A percentile compares a stretch with the other conserved stretches of the same genome.
These are phyloP conservation scores for Pleurotus salmoneostramineus DNA, from an alignment of 768 basidiomycete genomes.

Conservation along the genomic window DNA sequence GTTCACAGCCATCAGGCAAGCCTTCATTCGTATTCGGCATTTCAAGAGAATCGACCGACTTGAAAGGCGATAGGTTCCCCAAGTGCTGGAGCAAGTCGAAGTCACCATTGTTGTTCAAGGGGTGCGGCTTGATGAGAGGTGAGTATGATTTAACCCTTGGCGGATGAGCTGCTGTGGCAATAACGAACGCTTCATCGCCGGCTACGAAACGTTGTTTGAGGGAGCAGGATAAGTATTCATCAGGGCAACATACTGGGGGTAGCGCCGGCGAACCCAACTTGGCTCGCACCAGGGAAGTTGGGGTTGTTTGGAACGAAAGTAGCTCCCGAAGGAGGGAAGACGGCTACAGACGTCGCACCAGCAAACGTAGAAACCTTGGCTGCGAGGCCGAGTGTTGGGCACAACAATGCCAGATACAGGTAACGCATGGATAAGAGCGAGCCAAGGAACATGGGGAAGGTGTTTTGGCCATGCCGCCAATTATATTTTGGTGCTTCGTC, in stretches of 20 bases:
- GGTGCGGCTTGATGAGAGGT: slow-evolving; percentile 36
- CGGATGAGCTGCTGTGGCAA: slow-evolving; percentile 37
- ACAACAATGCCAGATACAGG: neutral
- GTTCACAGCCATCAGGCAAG: slow-evolving; percentile 41
- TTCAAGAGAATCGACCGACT: slow-evolving; percentile 49
- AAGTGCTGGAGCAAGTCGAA: slow-evolving; percentile 44
- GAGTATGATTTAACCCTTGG: slow-evolving; percentile 31
- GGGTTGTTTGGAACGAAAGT: slow-evolving; percentile 29
- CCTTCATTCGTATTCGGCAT: slow-evolving; percentile 40
- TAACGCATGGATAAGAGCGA: neutral
- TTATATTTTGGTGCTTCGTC: no score
- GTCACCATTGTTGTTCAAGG: slow-evolving; percentile 22
- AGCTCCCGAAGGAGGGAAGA: slow-evolving; percentile 37
- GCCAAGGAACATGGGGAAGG: neutral
- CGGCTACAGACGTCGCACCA: slow-evolving; percentile 34
- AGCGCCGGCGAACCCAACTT: slow-evolving; percentile 44
- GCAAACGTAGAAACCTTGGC: slow-evolving; percentile 33
- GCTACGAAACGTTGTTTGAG: slow-evolving; percentile 18
- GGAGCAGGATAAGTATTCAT: neutral
- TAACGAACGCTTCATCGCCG: slow-evolving; percentile 37
- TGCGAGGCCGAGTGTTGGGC: neutral
- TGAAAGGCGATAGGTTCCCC: slow-evolving; percentile 49
- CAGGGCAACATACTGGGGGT: slow-evolving; percentile 36
- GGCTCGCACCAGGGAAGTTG: slow-evolving; percentile 35
- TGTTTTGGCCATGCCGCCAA: no score